Percentiles rank a stretch among this genome's conserved stretches.
Conservation (phyloP, 73 alveolate species). For the Strombidium stylifer region DNA sequence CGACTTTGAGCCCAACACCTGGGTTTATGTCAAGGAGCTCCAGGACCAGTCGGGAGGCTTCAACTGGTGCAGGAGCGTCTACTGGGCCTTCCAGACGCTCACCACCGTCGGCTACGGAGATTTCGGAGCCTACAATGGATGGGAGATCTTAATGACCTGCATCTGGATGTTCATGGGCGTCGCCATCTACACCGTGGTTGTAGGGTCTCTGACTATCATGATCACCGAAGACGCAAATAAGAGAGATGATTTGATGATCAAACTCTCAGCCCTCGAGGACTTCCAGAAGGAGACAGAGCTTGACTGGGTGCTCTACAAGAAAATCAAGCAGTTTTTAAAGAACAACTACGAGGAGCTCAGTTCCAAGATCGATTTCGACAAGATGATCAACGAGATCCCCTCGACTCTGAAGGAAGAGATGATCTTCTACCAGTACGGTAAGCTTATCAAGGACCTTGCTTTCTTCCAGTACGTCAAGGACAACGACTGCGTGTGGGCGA, state of each 20-base stretch:
- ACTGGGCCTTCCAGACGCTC: slow-evolving; percentile 50
- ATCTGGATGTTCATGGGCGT: slow-evolving; percentile 95
- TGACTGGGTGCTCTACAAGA: slow-evolving; percentile 42
- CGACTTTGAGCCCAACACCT: slow-evolving; percentile 50
- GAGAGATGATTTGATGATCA: slow-evolving; percentile 22
- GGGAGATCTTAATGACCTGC: slow-evolving; percentile 71
- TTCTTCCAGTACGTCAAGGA: slow-evolving; percentile 4
- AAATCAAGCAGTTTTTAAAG: slow-evolving; percentile 61
- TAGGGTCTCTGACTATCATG: slow-evolving; percentile 78
- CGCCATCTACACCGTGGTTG: slow-evolving; percentile 88
- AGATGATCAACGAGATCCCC: slow-evolving; percentile 42
- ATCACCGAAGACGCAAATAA: slow-evolving; percentile 32
- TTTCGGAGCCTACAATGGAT: slow-evolving; percentile 24
- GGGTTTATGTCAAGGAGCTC: slow-evolving; percentile 52
- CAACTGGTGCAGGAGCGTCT: slow-evolving; percentile 49
- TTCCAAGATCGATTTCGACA: slow-evolving; percentile 33
- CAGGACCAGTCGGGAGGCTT: slow-evolving; percentile 29
- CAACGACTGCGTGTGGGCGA: slow-evolving; percentile 27
- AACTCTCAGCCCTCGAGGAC: slow-evolving; percentile 52
- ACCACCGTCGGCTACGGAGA: slow-evolving; percentile 65
- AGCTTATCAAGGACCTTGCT: slow-evolving; percentile 1
- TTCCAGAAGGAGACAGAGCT: slow-evolving; percentile 74
- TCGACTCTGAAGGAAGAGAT: slow-evolving; percentile 53
- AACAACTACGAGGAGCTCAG: slow-evolving; percentile 52
- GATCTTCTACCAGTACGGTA: slow-evolving; percentile 4